Conservation (phyloP, 257 asterid genomes). For the Lycium barbarum region DNA sequence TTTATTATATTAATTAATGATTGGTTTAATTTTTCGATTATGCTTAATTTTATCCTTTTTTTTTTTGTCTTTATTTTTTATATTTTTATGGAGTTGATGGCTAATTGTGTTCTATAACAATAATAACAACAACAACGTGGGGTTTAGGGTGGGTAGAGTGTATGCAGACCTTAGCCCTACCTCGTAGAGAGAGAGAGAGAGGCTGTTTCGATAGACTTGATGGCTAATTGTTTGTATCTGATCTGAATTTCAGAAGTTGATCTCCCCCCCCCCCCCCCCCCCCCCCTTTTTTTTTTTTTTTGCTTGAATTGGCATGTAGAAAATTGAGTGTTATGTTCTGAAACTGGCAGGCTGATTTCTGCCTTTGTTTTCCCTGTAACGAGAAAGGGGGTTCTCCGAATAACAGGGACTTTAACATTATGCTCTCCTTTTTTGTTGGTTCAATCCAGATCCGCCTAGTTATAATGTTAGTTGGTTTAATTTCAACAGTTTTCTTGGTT, state of each 20-base stretch:
- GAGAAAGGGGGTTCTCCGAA: not conserved
- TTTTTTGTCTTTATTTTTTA: not conserved
- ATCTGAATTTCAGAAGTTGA: not conserved
- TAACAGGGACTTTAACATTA: not conserved
- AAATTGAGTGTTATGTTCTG: not conserved
- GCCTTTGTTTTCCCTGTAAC: not conserved
- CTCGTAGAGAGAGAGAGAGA: too few species aligned
- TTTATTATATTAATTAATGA: not conserved
- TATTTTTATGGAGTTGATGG: not conserved
- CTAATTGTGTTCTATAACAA: too few species aligned
- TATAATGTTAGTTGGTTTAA: not conserved
- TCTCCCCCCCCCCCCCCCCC: too few species aligned
- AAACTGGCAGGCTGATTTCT: not conserved
- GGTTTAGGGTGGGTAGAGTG: too few species aligned
- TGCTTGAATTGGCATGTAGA: not conserved
- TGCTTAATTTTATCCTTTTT: not conserved
- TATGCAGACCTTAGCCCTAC: too few species aligned
- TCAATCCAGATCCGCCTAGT: not conserved
- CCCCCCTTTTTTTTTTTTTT: not conserved
- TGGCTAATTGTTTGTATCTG: not conserved
- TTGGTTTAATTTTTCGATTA: not conserved
- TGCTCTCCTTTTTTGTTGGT: conserved; percentile 2
- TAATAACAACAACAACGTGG: too few species aligned
- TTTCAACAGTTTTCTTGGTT: not conserved
- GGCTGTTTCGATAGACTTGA: not conserved